Percentiles rank a stretch among this genome's conserved stretches.
Evolutionary conservation across 31 red algal species (phyloP).

Genomic region (Asparagopsis taxiformis): DNA sequence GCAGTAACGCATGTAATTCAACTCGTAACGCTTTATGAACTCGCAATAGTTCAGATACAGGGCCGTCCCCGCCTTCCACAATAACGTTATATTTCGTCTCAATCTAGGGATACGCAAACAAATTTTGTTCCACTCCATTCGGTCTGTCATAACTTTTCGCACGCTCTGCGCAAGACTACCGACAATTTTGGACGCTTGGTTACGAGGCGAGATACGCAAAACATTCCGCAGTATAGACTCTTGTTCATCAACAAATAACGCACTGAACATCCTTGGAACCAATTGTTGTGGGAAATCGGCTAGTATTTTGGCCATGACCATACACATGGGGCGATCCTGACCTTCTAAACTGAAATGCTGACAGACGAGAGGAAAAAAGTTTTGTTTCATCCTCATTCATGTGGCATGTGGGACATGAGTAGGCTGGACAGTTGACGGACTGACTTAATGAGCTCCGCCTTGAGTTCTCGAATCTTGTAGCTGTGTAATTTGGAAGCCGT

Average conservation of each 20-base stretch:
- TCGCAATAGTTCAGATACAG: constrained; percentile 83
- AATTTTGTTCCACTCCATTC: constrained; percentile 73
- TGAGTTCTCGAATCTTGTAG: constrained; percentile 1
- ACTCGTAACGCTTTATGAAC: constrained; percentile 98
- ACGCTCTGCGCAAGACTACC: constrained; percentile 41
- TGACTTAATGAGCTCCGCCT: constrained; percentile 28
- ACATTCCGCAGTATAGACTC: constrained; percentile 83
- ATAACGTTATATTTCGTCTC: constrained; percentile 39
- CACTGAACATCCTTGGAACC: constrained; percentile 92
- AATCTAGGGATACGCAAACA: constrained; percentile 74
- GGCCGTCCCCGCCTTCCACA: constrained; percentile 50
- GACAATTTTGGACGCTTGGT: constrained; percentile 56
- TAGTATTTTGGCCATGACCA: constrained; percentile 83
- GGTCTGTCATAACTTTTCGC: constrained; percentile 64
- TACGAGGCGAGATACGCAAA: constrained; percentile 41
- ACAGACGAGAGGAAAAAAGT: constrained; percentile 82
- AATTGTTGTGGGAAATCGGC: constrained; percentile 74
- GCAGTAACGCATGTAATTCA: constrained; percentile 74
- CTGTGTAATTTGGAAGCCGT: background rate
- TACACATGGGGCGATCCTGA: constrained; percentile 75
- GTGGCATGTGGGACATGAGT: constrained; percentile 79
- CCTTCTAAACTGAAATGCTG: constrained; percentile 88
- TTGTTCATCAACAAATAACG: constrained; percentile 75
- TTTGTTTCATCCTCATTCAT: constrained; percentile 83
- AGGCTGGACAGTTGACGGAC: constrained; percentile 45